These are phyloP conservation scores for Xylaria longipes DNA, from an alignment of 495 filamentous ascomycete species.

Conservation along the genomic window DNA sequence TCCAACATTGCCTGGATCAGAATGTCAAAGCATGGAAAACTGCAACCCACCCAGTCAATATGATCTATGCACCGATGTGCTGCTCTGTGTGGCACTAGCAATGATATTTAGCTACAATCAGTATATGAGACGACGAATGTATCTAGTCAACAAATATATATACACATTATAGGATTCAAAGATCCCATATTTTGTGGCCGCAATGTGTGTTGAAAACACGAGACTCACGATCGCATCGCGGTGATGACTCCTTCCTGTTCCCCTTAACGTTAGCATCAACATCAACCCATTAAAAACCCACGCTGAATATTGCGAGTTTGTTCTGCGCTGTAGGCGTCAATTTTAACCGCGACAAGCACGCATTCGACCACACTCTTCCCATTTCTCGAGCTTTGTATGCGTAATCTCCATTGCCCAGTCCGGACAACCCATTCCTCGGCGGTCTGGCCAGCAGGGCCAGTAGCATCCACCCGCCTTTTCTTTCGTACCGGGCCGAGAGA, in stretches of 20 bases:
- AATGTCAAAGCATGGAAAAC: not conserved
- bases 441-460: slow-evolving; percentile 36
- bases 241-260: not conserved
- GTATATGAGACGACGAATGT: not conserved
- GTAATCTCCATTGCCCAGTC: slow-evolving; percentile 81
- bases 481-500: slow-evolving; percentile 49
- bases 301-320: slow-evolving; percentile 70
- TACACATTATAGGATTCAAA: not conserved
- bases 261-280: not conserved
- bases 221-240: slow-evolving; percentile 2
- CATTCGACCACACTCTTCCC: slow-evolving; percentile 65
- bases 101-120: not conserved
- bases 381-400: slow-evolving; percentile 63
- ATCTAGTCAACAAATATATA: not conserved
- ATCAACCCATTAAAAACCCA: slow-evolving; percentile 63
- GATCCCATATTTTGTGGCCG: not conserved
- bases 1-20: not conserved
- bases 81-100: not conserved
- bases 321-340: slow-evolving; percentile 77
- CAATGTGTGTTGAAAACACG: slow-evolving; percentile 8
- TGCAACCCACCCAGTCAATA: not conserved
- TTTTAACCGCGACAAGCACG: slow-evolving; percentile 77
- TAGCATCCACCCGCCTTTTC: slow-evolving; percentile 54
- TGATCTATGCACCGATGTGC: not conserved
- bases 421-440: slow-evolving; percentile 72